phyloP scores from a whole-genome alignment of 768 basidiomycete genomes.

The Naganishia randhawae region DNA sequence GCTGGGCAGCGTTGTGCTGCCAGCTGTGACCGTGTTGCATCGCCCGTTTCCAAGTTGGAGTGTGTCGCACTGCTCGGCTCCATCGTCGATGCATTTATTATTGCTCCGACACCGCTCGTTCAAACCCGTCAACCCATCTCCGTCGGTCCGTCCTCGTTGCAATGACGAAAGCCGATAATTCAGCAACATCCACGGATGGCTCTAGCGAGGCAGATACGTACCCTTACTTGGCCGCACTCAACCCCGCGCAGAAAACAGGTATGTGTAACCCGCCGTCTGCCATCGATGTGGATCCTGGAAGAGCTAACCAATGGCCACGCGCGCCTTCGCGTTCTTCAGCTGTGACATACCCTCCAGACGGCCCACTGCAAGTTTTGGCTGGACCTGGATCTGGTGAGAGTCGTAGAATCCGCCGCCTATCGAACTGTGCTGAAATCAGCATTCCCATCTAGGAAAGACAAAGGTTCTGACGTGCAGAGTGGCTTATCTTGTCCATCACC shows the following conservation, averaged over 20 bases:
- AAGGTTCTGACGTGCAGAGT: conserved; percentile 51
- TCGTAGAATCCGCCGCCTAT: background rate
- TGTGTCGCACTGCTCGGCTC: background rate
- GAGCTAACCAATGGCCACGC: background rate
- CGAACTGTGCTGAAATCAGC: background rate
- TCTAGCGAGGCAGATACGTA: background rate
- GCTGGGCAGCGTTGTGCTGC: too few relatives aligned
- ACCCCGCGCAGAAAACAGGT: conserved; percentile 21
- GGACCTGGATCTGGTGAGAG: conserved; percentile 66
- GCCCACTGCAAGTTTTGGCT: conserved; percentile 74
- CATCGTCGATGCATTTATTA: background rate
- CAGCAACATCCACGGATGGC: background rate
- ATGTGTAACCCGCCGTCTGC: too few relatives aligned
- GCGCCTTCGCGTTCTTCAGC: conserved; percentile 53
- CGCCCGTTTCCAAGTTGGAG: too few relatives aligned
- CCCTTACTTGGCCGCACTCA: conserved; percentile 14
- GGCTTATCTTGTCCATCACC: conserved; percentile 48
- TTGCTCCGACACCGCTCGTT: background rate
- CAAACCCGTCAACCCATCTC: background rate
- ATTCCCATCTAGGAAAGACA: conserved; percentile 46
- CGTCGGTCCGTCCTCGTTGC: background rate
- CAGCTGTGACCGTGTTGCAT: too few relatives aligned
- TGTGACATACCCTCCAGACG: conserved; percentile 61
- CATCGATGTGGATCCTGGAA: background rate
- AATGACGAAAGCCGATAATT: background rate